Evolutionary conservation across 1,284 basidiomycete genomes (phyloP).

Genomic region (Ustilago tritici): DNA sequence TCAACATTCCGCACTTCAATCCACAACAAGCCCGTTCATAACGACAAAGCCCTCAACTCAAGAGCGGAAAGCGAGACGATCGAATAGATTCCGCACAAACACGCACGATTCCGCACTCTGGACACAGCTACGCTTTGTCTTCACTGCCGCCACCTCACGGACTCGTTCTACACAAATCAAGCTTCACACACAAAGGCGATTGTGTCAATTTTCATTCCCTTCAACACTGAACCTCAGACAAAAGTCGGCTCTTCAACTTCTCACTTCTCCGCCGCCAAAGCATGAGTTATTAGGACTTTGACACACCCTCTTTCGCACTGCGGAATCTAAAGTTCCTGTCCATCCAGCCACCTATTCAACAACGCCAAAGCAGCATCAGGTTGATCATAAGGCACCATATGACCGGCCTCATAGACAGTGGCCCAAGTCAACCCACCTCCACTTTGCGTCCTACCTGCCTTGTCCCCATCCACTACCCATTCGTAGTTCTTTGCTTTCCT

Average conservation of each 20-base stretch:
- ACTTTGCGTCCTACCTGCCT: slow-evolving; percentile 43
- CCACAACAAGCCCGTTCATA: neutral
- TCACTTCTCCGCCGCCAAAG: neutral
- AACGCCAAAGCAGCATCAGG: slow-evolving; percentile 57
- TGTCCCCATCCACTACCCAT: slow-evolving; percentile 51
- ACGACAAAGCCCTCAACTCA: slow-evolving; percentile 1
- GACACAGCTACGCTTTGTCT: neutral
- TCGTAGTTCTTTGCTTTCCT: slow-evolving; percentile 39
- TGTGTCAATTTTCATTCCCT: too few species aligned
- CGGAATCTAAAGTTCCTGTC: slow-evolving; percentile 41
- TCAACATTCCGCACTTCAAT: neutral
- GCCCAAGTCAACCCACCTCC: slow-evolving; percentile 51
- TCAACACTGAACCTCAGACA: too few species aligned
- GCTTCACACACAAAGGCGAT: too few species aligned
- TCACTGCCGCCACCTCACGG: neutral
- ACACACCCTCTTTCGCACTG: neutral
- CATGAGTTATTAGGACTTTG: neutral
- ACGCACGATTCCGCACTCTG: neutral
- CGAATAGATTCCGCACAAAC: neutral
- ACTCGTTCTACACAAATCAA: neutral
- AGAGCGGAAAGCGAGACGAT: neutral
- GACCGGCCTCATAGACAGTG: slow-evolving; percentile 57
- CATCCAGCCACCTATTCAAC: slow-evolving; percentile 65
- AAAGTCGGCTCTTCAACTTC: too few species aligned
- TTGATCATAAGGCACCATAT: slow-evolving; percentile 62